Conservation (phyloP, 2,329 filamentous ascomycete species). For the Fusarium kyushuense region DNA sequence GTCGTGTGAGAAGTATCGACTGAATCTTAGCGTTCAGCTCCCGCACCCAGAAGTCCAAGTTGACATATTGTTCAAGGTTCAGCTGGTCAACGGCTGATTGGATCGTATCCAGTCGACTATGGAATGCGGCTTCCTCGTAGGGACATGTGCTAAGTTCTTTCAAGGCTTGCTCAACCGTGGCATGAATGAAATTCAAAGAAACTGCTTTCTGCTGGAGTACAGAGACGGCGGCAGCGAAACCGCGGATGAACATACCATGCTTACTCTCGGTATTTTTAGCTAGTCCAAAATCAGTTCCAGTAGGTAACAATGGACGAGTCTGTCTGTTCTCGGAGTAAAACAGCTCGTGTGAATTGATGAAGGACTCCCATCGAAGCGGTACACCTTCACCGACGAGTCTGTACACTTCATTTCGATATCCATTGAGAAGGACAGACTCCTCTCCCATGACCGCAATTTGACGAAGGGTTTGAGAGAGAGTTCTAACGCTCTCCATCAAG, state of each 20-base stretch:
- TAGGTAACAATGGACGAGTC: slow-evolving; percentile 59
- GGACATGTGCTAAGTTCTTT: slow-evolving; percentile 85
- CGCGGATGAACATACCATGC: slow-evolving; percentile 95
- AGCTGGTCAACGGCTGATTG: slow-evolving; percentile 95
- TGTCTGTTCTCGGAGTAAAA: slow-evolving; percentile 67
- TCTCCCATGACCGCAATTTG: slow-evolving; percentile 88
- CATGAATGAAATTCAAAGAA: slow-evolving; percentile 81
- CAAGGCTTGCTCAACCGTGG: slow-evolving; percentile 83
- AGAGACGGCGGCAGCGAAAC: slow-evolving; percentile 89
- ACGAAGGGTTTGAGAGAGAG: slow-evolving; percentile 87
- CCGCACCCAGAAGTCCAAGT: slow-evolving; percentile 89
- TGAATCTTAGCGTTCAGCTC: slow-evolving; percentile 90
- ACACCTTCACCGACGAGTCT: slow-evolving; percentile 86
- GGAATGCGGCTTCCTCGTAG: slow-evolving; percentile 84
- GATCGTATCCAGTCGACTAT: slow-evolving; percentile 82
- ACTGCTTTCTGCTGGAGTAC: slow-evolving; percentile 89
- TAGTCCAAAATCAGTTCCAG: slow-evolving; percentile 56
- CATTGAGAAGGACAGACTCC: slow-evolving; percentile 87
- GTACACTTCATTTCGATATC: slow-evolving; percentile 93
- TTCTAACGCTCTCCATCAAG: slow-evolving; percentile 98
- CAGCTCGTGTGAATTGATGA: slow-evolving; percentile 95
- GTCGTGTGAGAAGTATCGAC: slow-evolving; percentile 78
- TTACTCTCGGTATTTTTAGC: slow-evolving; percentile 81
- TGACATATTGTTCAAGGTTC: slow-evolving; percentile 95
- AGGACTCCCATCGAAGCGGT: slow-evolving; percentile 95